Evolutionary conservation across 306 rosid species (phyloP), one percentile per base, ranked within the genome.

Genomic region (Clitoria ternatea): DNA sequence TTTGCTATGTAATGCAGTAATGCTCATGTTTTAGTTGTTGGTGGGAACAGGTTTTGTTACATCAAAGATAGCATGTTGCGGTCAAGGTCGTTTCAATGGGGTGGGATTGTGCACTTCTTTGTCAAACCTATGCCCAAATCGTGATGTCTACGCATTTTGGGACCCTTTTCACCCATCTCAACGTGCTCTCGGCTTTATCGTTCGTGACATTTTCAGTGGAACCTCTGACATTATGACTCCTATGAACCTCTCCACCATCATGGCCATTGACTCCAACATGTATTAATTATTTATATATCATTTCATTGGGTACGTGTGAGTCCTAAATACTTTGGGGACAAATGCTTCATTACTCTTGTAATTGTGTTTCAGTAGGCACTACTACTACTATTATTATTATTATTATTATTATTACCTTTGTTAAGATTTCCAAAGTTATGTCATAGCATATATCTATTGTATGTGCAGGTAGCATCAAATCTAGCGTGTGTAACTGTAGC

Each of bases 11-110:
- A 62, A 5, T 5, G 6, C 29, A 33, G 2, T 0, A 35, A 50
- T 39, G 14, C 5, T 74, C 0, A 61, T 35, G 5, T 39, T 39
- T 50, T 1, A 26, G 37, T 50, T 54, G 22, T 67, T 66, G 50
- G 13, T 57, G 61, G 47, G 19, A 45, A 3, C 62, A 87, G 92
- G 96, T 18, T 89, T 87, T 73, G 78, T 79, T 22, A 81, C 92
- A 15, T 81, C 90, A 15, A 85, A 85, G 59, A 53, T 77, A 24
- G 89, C 92, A 30, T 89, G 96, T 71, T 87, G 90, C 49, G 96
- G 90, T 1, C 92, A 81, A 81, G 96, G 96, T 24, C 87, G 85
- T 4, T 89, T 67, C 81, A 85, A 87, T 57, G 96, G 87, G n/a
- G 0, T 85, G 10, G 92, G 89, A 49, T 3, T 19, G 13, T 85